phyloP scores from a whole-genome alignment of 2,329 filamentous ascomycete species.

The Colletotrichum lentis region DNA sequence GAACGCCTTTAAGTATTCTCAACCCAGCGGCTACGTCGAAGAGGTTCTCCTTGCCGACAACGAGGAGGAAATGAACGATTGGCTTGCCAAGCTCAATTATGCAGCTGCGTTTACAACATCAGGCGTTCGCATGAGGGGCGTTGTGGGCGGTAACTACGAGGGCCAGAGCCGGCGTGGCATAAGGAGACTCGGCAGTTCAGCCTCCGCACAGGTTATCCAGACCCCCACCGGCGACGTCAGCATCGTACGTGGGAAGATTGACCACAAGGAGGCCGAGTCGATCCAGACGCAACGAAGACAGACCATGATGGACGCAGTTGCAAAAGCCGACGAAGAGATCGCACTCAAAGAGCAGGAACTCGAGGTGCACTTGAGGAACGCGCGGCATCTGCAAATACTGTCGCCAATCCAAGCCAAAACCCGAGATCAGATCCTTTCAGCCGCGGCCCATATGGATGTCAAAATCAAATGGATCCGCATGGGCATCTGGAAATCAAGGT shows the following conservation, averaged over 20 bases:
- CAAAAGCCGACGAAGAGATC: slow-evolving; percentile 82
- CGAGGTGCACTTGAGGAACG: slow-evolving; percentile 85
- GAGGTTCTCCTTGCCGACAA: slow-evolving; percentile 91
- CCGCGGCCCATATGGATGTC: slow-evolving; percentile 83
- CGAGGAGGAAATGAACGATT: slow-evolving; percentile 93
- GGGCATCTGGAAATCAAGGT: slow-evolving; percentile 91
- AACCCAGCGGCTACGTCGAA: slow-evolving; percentile 79
- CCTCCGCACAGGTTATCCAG: slow-evolving; percentile 67
- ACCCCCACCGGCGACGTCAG: slow-evolving; percentile 78
- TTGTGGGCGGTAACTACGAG: slow-evolving; percentile 85
- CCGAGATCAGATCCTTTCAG: slow-evolving; percentile 83
- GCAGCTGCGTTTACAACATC: slow-evolving; percentile 92
- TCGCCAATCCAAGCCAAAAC: slow-evolving; percentile 92
- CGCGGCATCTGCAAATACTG: slow-evolving; percentile 86
- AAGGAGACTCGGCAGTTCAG: slow-evolving; percentile 72
- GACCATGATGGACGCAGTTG: slow-evolving; percentile 84
- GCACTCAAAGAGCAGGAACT: slow-evolving; percentile 77
- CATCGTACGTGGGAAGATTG: slow-evolving; percentile 76
- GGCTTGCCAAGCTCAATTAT: slow-evolving; percentile 95
- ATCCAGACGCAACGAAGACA: slow-evolving; percentile 83
- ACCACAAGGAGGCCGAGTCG: slow-evolving; percentile 84
- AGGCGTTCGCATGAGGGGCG: slow-evolving; percentile 87
- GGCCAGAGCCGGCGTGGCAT: slow-evolving; percentile 79
- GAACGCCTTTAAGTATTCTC: slow-evolving; percentile 89
- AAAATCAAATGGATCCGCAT: slow-evolving; percentile 94